Conservation (phyloP, 306 rosid species). For the Vicia faba region DNA sequence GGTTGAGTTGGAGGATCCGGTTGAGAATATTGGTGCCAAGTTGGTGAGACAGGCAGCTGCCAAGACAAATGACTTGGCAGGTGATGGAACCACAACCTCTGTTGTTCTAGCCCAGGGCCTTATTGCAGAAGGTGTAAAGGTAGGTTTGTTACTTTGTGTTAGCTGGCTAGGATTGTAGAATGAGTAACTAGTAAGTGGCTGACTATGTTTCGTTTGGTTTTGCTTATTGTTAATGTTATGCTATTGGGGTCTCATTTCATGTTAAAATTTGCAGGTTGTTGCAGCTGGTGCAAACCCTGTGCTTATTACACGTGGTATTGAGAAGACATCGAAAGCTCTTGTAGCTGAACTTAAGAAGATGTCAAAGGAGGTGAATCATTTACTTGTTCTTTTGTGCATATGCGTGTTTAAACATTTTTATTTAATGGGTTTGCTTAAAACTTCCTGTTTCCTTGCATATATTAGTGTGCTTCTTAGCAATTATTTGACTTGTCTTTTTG, state of each 20-base stretch:
- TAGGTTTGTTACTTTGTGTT: constrained; percentile 47
- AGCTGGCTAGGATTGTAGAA: neutral
- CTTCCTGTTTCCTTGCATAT: neutral
- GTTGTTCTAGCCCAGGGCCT: constrained; percentile 99
- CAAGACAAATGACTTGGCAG: constrained; percentile 97
- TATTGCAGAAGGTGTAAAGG: constrained; percentile 99
- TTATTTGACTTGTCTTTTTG: neutral
- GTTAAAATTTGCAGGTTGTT: constrained; percentile 63
- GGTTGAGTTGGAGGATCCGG: constrained; percentile 99
- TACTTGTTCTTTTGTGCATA: neutral
- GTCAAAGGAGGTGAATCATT: constrained; percentile 77
- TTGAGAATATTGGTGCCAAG: constrained; percentile 99
- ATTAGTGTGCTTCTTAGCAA: neutral
- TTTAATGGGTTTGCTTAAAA: neutral
- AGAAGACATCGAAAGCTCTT: constrained; percentile 82
- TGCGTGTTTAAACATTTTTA: neutral
- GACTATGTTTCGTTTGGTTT: constrained; percentile 7
- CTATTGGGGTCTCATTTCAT: neutral
- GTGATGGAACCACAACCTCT: constrained; percentile 98
- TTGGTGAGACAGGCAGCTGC: constrained; percentile 99
- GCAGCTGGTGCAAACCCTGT: constrained; percentile 99
- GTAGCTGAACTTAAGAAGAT: constrained; percentile 77
- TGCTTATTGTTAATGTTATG: neutral
- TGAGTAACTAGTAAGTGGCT: neutral
- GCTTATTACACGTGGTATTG: constrained; percentile 94